Conservation (phyloP, 2,329 filamentous ascomycete genomes). For the Cercospora janseana region DNA sequence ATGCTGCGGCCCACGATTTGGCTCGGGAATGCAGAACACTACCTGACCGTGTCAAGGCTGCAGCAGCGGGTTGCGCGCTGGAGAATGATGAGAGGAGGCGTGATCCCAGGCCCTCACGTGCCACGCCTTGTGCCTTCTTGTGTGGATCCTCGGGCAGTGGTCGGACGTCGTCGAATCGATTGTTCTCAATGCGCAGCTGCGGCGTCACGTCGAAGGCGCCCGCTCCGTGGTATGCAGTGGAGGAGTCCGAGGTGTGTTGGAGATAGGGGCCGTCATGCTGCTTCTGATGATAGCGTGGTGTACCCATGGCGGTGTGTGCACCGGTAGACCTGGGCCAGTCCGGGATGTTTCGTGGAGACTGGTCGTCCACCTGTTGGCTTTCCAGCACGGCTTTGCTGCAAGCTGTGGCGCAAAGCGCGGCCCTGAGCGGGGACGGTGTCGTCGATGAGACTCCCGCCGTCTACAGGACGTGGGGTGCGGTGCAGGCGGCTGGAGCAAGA, state of each 20-base stretch:
- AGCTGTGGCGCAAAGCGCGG: too few relatives aligned
- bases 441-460: too few relatives aligned
- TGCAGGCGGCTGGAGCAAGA: too few relatives aligned
- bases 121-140: constrained; percentile 17
- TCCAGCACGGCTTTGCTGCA: too few relatives aligned
- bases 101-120: constrained; percentile 29
- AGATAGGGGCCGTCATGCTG: constrained; percentile 16
- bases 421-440: too few relatives aligned
- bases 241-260: constrained; percentile 4
- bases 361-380: too few relatives aligned
- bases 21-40: constrained; percentile 34
- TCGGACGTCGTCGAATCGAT: constrained; percentile 14
- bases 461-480: too few relatives aligned
- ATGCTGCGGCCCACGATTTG: constrained; percentile 34
- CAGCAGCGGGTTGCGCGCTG: constrained; percentile 31
- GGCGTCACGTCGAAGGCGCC: constrained; percentile 24
- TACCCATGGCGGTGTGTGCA: constrained; percentile 14
- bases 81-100: constrained; percentile 32
- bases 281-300: constrained; percentile 11
- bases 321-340: constrained; percentile 5
- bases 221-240: constrained; percentile 29
- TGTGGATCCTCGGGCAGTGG: constrained; percentile 16
- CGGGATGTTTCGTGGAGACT: constrained; percentile 6
- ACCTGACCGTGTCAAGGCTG: constrained; percentile 33
- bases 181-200: constrained; percentile 11